phyloP scores from a whole-genome alignment of 2,329 filamentous ascomycete species.

The Phyllosticta ampelicida region DNA sequence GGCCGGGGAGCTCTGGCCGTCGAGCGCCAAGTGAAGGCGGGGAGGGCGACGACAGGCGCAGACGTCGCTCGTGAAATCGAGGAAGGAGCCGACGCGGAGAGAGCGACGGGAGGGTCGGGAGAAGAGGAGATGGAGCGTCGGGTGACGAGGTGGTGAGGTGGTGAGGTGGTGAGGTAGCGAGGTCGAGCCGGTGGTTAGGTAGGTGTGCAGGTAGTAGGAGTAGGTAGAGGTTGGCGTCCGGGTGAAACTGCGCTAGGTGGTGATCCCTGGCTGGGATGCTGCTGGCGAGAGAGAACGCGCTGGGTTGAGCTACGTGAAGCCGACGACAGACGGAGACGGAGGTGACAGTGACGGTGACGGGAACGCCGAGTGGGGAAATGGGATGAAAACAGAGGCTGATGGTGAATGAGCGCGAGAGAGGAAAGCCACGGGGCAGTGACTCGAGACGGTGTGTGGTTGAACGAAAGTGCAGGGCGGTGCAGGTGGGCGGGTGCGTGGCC shows the following conservation, averaged over 20 bases:
- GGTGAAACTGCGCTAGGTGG: constrained; percentile 7
- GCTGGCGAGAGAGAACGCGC: background rate
- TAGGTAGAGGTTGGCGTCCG: constrained; percentile 2
- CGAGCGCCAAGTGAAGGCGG: constrained; percentile 5
- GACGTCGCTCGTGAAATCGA: background rate
- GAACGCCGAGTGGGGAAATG: no score
- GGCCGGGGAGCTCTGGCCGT: constrained; percentile 10
- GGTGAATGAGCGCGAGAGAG: no score
- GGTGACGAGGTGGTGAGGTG: constrained; percentile 3
- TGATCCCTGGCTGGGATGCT: constrained; percentile 4
- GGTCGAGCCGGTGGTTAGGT: constrained; percentile 3
- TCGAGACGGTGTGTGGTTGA: background rate
- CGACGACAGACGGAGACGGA: no score
- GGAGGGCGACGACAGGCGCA: constrained; percentile 5
- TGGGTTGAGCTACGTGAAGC: no score
- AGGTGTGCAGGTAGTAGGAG: background rate
- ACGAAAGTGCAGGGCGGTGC: background rate
- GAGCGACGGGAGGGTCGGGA: constrained; percentile 3
- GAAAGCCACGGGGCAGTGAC: no score
- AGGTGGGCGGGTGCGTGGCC: background rate
- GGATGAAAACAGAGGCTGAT: no score
- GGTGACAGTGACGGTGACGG: no score
- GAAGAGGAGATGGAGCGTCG: background rate
- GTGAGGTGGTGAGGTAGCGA: constrained; percentile 4
- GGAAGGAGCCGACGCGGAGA: background rate